These are phyloP conservation scores for Paecilomyces formosus DNA, from an alignment of 2,329 filamentous ascomycete genomes.

Conservation along the genomic window DNA sequence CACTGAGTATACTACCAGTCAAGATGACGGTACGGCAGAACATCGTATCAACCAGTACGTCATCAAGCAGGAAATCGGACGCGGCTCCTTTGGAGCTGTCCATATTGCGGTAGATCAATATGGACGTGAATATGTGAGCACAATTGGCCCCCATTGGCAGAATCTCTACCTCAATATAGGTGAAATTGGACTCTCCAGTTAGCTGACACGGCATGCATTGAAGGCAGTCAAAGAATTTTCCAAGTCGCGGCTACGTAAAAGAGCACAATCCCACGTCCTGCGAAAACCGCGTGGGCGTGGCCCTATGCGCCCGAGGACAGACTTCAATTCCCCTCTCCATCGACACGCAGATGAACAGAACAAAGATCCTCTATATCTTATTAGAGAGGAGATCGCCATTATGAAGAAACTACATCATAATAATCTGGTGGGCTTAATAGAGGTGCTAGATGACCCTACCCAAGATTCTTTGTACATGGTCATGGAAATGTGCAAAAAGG, in stretches of 20 bases:
- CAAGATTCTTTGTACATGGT: conserved; percentile 98
- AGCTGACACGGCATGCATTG: conserved; percentile 9
- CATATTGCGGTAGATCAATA: conserved; percentile 86
- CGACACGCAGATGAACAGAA: conserved; percentile 48
- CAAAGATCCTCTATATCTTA: conserved; percentile 72
- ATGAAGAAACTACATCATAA: conserved; percentile 98
- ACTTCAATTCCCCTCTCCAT: conserved; percentile 58
- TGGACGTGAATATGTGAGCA: conserved; percentile 81
- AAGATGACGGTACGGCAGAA: conserved; percentile 70
- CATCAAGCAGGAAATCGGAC: conserved; percentile 91
- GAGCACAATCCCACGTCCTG: conserved; percentile 82
- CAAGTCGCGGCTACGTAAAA: conserved; percentile 80
- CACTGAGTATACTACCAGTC: conserved; percentile 78
- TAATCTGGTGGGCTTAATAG: conserved; percentile 86
- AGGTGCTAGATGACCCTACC: conserved; percentile 90
- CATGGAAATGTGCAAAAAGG: conserved; percentile 97
- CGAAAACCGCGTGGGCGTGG: conserved; percentile 53
- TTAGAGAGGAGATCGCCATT: conserved; percentile 93
- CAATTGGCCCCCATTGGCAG: conserved; percentile 6
- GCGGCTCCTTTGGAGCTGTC: conserved; percentile 90
- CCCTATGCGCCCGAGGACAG: conserved; percentile 47
- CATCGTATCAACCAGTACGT: conserved; percentile 92
- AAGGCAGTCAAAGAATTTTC: conserved; percentile 98
- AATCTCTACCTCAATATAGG: not conserved
- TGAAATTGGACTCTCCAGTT: conserved; percentile 1